phyloP scores from a whole-genome alignment of 2,329 filamentous ascomycete species.

The Colletotrichum orbiculare region DNA sequence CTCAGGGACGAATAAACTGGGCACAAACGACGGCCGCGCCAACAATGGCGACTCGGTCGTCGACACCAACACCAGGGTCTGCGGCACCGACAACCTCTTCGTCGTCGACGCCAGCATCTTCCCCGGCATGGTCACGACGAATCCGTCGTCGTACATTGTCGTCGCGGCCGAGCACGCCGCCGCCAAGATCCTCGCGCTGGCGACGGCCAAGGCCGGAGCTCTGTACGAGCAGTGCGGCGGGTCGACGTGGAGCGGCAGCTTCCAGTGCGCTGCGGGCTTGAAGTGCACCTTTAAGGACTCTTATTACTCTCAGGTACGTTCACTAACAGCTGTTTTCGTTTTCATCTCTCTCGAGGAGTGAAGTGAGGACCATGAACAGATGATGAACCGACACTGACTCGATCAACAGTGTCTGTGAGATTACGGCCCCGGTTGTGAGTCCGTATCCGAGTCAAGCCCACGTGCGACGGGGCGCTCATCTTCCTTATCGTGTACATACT shows the following conservation, averaged over 20 bases:
- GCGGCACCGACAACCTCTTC: conserved; percentile 75
- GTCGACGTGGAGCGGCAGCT: conserved; percentile 39
- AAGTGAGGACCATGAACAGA: background rate
- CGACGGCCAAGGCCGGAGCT: conserved; percentile 18
- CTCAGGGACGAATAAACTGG: conserved; percentile 66
- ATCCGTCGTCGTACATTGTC: conserved; percentile 74
- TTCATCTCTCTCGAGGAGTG: background rate
- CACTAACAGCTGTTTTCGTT: no score
- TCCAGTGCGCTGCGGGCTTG: conserved; percentile 37
- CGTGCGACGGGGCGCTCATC: background rate
- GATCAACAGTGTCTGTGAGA: conserved; percentile 20
- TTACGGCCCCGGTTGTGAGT: background rate
- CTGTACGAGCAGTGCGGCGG: conserved; percentile 40
- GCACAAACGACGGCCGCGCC: conserved; percentile 63
- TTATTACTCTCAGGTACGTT: conserved; percentile 37
- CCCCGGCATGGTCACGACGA: conserved; percentile 75
- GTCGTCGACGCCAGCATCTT: conserved; percentile 77
- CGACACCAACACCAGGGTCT: conserved; percentile 71
- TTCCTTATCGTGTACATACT: conserved; percentile 12
- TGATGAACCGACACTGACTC: conserved; percentile 6
- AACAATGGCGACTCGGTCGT: conserved; percentile 69
- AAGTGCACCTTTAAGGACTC: conserved; percentile 37
- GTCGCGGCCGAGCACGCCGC: conserved; percentile 71
- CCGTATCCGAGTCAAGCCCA: conserved; percentile 9
- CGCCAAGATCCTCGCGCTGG: conserved; percentile 37